These are phyloP conservation scores for Adenanthera pavonina DNA, from an alignment of 306 rosid genomes.

Conservation along the genomic window DNA sequence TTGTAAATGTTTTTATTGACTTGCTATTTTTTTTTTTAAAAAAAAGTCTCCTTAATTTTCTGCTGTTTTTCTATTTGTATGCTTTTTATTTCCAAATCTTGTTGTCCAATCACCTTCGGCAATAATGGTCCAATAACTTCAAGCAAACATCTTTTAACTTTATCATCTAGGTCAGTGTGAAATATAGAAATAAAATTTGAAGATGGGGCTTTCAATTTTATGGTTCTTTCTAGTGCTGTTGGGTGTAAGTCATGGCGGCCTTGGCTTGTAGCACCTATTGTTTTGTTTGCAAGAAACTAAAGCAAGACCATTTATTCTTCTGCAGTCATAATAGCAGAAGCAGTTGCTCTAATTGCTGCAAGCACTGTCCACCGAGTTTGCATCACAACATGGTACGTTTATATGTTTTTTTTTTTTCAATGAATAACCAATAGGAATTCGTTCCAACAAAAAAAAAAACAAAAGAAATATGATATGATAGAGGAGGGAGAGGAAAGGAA, in stretches of 20 bases:
- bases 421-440: neutral
- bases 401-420: neutral
- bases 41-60: neutral
- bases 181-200: neutral
- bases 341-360: conserved; percentile 74
- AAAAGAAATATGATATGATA: neutral
- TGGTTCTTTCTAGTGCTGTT: neutral
- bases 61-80: neutral
- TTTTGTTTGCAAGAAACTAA: neutral
- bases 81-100: neutral
- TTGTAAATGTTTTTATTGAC: neutral
- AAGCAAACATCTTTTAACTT: neutral
- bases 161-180: neutral
- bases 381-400: conserved; percentile 68
- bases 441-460: neutral
- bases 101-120: neutral
- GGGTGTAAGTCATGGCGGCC: neutral
- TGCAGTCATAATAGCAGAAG: conserved; percentile 72
- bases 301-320: neutral
- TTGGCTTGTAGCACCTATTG: neutral
- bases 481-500: neutral
- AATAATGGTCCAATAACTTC: neutral
- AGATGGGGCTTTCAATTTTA: neutral
- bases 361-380: conserved; percentile 78
- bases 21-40: neutral